phyloP scores from a whole-genome alignment of 73 alveolate genomes.

The Paramecium sonneborni region DNA sequence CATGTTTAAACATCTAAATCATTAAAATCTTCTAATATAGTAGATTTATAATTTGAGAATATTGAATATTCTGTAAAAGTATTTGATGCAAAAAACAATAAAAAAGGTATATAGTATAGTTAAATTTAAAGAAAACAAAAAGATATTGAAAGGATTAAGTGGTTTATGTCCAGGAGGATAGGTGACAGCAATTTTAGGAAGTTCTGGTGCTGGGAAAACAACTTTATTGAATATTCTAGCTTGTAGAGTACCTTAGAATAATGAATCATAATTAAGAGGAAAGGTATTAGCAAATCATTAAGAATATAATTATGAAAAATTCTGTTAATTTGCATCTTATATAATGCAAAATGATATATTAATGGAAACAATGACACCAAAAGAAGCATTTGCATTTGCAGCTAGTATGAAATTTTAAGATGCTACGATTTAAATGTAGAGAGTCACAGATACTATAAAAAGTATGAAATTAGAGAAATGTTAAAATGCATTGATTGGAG shows the following conservation, averaged over 20 bases:
- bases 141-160: conserved; percentile 75
- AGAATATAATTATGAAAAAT: background rate
- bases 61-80: background rate
- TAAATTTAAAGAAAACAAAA: background rate
- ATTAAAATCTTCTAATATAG: background rate
- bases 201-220: conserved; percentile 98
- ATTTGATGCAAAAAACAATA: background rate
- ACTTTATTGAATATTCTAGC: conserved; percentile 88
- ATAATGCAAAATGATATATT: conserved; percentile 71
- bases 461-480: conserved; percentile 69
- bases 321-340: conserved; percentile 65
- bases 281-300: conserved; percentile 55
- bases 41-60: background rate
- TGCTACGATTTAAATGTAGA: background rate
- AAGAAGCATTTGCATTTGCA: conserved; percentile 65
- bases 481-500: conserved; percentile 70
- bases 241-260: conserved; percentile 73
- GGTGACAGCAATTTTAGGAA: conserved; percentile 91
- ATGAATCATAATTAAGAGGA: conserved; percentile 71
- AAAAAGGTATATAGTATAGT: background rate
- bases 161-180: conserved; percentile 88
- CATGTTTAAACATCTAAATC: background rate
- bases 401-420: conserved; percentile 61
- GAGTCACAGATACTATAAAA: conserved; percentile 64
- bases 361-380: conserved; percentile 63